Base-by-base conservation (phyloP, 2,329 filamentous ascomycete species). In the Mariannaea elegans region DNA sequence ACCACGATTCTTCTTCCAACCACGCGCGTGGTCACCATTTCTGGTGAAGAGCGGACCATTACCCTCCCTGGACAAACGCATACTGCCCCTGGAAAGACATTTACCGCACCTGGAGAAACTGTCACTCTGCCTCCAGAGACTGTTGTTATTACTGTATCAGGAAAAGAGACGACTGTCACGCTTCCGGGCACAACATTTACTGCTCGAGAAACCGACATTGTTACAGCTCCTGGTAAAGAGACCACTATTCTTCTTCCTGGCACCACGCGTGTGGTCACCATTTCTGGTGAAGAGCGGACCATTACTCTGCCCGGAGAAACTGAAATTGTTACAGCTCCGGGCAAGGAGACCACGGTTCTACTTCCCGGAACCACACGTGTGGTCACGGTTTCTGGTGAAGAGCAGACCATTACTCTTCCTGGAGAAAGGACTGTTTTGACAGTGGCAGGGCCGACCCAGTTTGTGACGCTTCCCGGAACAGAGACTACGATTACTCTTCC, bases 401-500 rank as follows among this genome's bases (percentile, higher is more conserved):
- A 69, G 32, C 53, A 57, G n/a, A 65, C 59, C 21, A 63, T 70
- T 31, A 71, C 68, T 29, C 49, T 67, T 3, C 51, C 63, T 27
- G 53, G 42, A 8, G 27, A 49, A 21, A 16, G 32, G 24, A 39
- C 24, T 36, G 31, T 53, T 3, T 24, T 61, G 4, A 60, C 51
- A 13, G 27, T 41, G 19, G 34, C 47, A 7, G 61, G 56, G 16
- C n/a, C 44, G 27, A 32, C 34, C 32, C 19, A 10, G 7, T 51
- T 48, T 2, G 46, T 62, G 9, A 61, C 54, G 5, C 7, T 53
- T 21, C 58, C 60, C 5, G 59, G 54, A 16, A 19, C 39, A 16
- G 36, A 42, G 8, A 54, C 42, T 1, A 74, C 72, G n/a, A 56
- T 71, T 46, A 72, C 71, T 18, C 63, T 66, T 23, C 70, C 70